Percentiles rank a stretch among this genome's conserved stretches.
These are phyloP conservation scores for Syzygium aqueum DNA, from an alignment of 345 rosid species.

Conservation along the genomic window DNA sequence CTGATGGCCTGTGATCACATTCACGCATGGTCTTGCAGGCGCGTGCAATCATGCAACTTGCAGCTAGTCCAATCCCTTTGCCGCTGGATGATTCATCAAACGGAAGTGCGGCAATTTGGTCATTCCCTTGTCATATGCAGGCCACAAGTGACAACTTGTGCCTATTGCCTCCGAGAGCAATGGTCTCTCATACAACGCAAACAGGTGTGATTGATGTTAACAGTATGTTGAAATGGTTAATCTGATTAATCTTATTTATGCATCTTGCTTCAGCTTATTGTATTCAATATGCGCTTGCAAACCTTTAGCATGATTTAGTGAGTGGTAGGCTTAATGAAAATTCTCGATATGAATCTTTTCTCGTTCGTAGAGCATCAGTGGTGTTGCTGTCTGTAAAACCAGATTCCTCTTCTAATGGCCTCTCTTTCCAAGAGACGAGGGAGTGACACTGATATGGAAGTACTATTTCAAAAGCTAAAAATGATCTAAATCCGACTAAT, in stretches of 20 bases:
- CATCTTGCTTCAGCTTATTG: neutral
- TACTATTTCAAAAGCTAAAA: neutral
- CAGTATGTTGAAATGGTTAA: neutral
- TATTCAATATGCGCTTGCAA: neutral
- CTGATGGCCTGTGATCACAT: constrained; percentile 27
- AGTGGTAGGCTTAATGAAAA: neutral
- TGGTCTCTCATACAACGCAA: constrained; percentile 31
- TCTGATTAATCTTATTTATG: neutral
- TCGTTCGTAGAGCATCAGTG: neutral
- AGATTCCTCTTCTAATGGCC: neutral
- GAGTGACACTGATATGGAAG: neutral
- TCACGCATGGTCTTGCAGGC: constrained; percentile 65
- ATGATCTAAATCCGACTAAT: neutral
- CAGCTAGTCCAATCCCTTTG: constrained; percentile 52
- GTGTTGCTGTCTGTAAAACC: neutral
- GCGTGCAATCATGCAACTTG: constrained; percentile 68
- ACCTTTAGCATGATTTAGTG: neutral
- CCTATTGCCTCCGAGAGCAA: constrained; percentile 22
- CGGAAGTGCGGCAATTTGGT: constrained; percentile 25
- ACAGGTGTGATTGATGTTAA: constrained; percentile 36
- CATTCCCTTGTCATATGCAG: constrained; percentile 30
- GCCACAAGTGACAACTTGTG: constrained; percentile 15
- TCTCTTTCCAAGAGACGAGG: neutral
- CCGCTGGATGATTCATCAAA: constrained; percentile 28
- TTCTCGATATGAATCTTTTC: neutral